Percentiles rank a stretch among this genome's conserved stretches.
phyloP scores from a whole-genome alignment of 495 filamentous ascomycete species.

The Aspergillus ostianus region DNA sequence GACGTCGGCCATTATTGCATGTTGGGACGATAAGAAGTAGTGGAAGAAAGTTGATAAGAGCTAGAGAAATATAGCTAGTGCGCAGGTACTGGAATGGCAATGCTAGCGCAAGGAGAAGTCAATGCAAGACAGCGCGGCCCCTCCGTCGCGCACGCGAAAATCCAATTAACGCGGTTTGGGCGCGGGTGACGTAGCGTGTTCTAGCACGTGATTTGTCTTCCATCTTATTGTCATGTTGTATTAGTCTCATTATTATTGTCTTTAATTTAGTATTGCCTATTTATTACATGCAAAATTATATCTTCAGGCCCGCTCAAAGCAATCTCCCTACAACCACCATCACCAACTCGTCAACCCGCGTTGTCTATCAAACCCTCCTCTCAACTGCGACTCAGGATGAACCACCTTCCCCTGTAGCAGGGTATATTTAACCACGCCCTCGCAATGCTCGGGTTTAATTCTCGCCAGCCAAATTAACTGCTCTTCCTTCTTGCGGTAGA shows the following conservation, averaged over 20 bases:
- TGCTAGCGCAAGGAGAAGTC: too few species aligned
- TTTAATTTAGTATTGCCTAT: background rate
- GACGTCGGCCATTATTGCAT: conserved; percentile 37
- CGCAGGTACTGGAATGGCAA: too few species aligned
- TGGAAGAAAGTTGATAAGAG: background rate
- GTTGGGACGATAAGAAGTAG: background rate
- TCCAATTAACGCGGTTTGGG: conserved; percentile 27
- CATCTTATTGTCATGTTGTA: too few species aligned
- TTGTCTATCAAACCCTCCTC: conserved; percentile 83
- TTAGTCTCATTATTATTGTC: background rate
- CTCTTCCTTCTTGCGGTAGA: conserved; percentile 70
- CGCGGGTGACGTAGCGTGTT: conserved; percentile 27
- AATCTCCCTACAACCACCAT: conserved; percentile 32
- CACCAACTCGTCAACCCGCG: conserved; percentile 86
- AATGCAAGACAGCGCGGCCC: background rate
- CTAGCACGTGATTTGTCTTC: too few species aligned
- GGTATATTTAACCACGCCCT: conserved; percentile 87
- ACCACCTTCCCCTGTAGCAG: conserved; percentile 90
- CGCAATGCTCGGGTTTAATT: conserved; percentile 85
- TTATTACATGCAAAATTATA: background rate
- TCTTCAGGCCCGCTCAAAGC: background rate
- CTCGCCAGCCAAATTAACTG: conserved; percentile 96
- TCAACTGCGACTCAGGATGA: conserved; percentile 77
- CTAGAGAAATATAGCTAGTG: background rate
- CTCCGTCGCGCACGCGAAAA: conserved; percentile 24